Evolutionary conservation across 2,329 filamentous ascomycete genomes (phyloP), one percentile per base, ranked within the genome.

Genomic region (Plenodomus tracheiphilus): DNA sequence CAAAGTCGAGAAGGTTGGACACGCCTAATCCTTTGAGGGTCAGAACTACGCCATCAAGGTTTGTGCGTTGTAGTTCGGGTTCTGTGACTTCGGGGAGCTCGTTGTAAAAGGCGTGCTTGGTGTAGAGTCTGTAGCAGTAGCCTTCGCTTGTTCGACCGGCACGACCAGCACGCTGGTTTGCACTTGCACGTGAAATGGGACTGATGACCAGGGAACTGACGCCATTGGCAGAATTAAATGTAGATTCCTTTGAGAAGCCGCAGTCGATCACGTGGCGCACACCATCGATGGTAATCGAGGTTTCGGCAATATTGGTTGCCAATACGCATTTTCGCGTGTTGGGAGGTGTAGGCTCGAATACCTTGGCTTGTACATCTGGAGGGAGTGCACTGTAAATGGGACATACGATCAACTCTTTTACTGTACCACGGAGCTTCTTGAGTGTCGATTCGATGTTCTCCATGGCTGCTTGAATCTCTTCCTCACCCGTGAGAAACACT

Each of bases 251-350:
- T 54, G 94, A 91, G 57, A 95, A 96, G 0, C 94, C 94, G 0
- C 89, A 89, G 61, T 99, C 94, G 51, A 97, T 96, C 30, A 97
- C 94, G 69, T 95, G 97, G 8, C 93, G 88, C 51, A 97, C 96
- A 15, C 92, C 93, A 68, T 97, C 92, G 49, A 99, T 96, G 0
- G 94, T 99, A 65, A 99, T 76, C 77, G 86, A 91, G 0, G 94
- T 99, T 72, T 99, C 94, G 2, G 94, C 94, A 71, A 99, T 97
- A 68, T 99, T 99, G 2, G 94, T 97, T 0, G 93, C 91, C 32
- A 97, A 76, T 0, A 99, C 91, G 0, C 97, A 91, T 69, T 97
- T 99, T 21, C 94, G 83, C 0, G 89, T 87, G 16, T 87, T 87
- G 0, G 87, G 84, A 0, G 94, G 93, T 0, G 93, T 96, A 0